phyloP scores from a whole-genome alignment of 129 eudicot genomes.

The Kitagawia praeruptora region DNA sequence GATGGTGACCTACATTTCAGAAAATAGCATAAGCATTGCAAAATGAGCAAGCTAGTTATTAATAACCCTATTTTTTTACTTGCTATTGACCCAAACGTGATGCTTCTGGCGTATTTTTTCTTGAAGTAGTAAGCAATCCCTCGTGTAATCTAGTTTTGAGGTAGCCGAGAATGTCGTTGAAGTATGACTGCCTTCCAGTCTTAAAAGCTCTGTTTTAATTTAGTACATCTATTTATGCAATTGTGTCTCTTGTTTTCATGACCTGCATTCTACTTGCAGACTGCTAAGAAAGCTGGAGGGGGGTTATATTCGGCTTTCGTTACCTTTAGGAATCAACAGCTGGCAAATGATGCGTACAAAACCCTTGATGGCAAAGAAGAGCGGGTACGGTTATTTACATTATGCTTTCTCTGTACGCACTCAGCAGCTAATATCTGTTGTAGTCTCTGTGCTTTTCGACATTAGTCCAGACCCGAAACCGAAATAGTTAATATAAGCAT shows the following conservation, averaged over 20 bases:
- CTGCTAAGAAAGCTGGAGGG: constrained; percentile 37
- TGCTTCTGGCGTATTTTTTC: neutral
- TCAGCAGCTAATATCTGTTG: neutral
- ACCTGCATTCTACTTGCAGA: constrained; percentile 24
- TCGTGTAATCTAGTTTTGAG: neutral
- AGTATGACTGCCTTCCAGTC: neutral
- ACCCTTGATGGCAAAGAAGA: constrained; percentile 39
- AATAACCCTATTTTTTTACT: neutral
- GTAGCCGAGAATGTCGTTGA: neutral
- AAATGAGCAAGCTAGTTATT: neutral
- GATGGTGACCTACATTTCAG: no score
- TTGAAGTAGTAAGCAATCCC: neutral
- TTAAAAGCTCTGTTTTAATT: neutral
- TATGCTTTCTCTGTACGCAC: neutral
- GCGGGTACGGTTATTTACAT: constrained; percentile 25
- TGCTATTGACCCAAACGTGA: neutral
- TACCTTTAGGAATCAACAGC: constrained; percentile 43
- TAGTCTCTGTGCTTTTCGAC: neutral
- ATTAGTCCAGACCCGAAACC: neutral
- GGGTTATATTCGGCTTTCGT: constrained; percentile 55
- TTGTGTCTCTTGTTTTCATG: neutral
- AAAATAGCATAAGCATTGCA: neutral
- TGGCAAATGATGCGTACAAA: constrained; percentile 55
- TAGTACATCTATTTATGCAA: neutral
- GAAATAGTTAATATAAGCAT: neutral